These are phyloP conservation scores for Chlamydomonas applanata DNA, from an alignment of 139 green algal species.

Conservation along the genomic window DNA sequence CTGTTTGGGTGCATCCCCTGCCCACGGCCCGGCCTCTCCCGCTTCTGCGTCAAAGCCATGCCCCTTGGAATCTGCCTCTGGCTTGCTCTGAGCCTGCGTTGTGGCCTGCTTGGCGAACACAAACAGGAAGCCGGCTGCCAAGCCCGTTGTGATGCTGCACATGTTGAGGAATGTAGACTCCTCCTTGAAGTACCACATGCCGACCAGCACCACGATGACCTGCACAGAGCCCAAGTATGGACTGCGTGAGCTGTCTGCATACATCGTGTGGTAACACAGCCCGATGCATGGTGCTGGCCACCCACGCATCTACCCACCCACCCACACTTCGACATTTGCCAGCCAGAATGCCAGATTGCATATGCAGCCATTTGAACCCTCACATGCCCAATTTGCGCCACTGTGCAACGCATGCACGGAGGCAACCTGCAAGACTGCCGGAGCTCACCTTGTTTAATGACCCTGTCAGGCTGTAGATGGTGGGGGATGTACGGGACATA, in stretches of 20 bases:
- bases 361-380: background rate
- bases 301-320: too few relatives aligned
- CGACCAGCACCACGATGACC: constrained; percentile 38
- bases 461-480: constrained; percentile 44
- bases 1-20: too few relatives aligned
- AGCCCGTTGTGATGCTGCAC: constrained; percentile 29
- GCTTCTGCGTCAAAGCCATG: too few relatives aligned
- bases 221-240: constrained; percentile 1
- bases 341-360: background rate
- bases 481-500: constrained; percentile 42
- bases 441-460: constrained; percentile 33
- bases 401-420: background rate
- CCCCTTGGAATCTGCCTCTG: too few relatives aligned
- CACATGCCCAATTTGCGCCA: background rate
- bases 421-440: background rate
- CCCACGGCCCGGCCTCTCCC: too few relatives aligned
- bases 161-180: constrained; percentile 22
- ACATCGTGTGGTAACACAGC: too few relatives aligned
- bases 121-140: constrained; percentile 40
- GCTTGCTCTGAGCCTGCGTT: too few relatives aligned
- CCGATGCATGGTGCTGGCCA: too few relatives aligned
- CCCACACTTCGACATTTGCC: too few relatives aligned
- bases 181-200: constrained; percentile 37
- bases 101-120: constrained; percentile 38
- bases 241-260: too few relatives aligned